Percentiles rank a stretch among this genome's conserved stretches.
phyloP scores from a whole-genome alignment of 768 basidiomycete species.

The Trametes cinnabarina region DNA sequence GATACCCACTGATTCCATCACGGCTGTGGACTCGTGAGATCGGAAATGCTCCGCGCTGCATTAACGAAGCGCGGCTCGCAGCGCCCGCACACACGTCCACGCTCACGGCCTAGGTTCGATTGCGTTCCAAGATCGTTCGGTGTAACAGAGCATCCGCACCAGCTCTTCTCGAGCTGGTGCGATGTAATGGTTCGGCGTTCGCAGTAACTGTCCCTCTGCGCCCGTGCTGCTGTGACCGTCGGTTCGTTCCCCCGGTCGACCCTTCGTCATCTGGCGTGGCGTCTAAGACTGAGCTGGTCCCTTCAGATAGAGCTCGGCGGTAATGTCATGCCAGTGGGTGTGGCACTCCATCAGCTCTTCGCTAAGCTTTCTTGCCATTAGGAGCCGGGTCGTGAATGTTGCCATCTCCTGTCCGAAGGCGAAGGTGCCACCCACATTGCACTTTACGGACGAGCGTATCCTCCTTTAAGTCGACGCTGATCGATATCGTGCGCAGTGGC shows the following conservation, averaged over 20 bases:
- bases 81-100: neutral
- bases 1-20: conserved; percentile 8
- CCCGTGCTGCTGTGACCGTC: neutral
- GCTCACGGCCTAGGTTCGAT: neutral
- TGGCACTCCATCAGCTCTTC: neutral
- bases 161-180: no score
- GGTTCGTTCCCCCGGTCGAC: conserved; percentile 7
- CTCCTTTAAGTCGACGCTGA: conserved; percentile 7
- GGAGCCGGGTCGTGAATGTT: neutral
- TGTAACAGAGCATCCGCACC: neutral
- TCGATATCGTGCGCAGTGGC: conserved; percentile 5
- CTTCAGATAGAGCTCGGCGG: conserved; percentile 15
- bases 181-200: no score
- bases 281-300: neutral
- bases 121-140: neutral
- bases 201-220: neutral
- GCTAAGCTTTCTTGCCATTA: conserved; percentile 1
- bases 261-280: neutral
- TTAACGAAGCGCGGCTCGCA: neutral
- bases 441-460: neutral
- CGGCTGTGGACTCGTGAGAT: neutral
- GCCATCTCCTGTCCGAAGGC: neutral
- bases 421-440: conserved; percentile 3
- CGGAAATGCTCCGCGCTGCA: conserved; percentile 8
- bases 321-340: neutral